Evolutionary conservation across 164 flowering plant species (phyloP).

Genomic region (Tinospora cordifolia): DNA sequence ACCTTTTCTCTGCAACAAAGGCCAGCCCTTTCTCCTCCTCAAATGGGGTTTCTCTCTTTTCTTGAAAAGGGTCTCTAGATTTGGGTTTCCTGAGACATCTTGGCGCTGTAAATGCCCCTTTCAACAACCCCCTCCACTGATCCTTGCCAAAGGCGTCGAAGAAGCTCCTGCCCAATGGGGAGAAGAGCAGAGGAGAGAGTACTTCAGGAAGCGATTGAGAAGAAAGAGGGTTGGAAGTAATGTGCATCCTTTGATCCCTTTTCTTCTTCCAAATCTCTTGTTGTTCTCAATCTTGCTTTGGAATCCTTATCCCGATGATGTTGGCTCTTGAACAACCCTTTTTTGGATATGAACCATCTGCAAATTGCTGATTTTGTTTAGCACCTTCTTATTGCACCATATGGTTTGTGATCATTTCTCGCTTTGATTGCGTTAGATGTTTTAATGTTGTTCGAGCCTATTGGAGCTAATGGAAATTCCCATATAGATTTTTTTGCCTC

Average conservation of each 20-base stretch:
- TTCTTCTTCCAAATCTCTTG: constrained; percentile 59
- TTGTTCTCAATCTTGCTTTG: constrained; percentile 46
- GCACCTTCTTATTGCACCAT: not conserved
- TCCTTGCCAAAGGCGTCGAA: constrained; percentile 64
- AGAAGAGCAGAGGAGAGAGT: constrained; percentile 42
- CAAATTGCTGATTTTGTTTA: not conserved
- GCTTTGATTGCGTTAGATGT: too few relatives aligned
- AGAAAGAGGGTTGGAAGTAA: constrained; percentile 35
- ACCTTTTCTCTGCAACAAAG: constrained; percentile 55
- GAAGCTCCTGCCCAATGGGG: constrained; percentile 42
- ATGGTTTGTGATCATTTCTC: too few relatives aligned
- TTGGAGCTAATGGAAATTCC: too few relatives aligned
- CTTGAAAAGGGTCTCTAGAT: constrained; percentile 47
- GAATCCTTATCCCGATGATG: constrained; percentile 40
- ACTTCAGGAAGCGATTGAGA: constrained; percentile 42
- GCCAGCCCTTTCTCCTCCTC: constrained; percentile 28
- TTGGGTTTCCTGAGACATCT: constrained; percentile 52
- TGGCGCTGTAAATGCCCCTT: constrained; percentile 87
- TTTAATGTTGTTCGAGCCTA: too few relatives aligned
- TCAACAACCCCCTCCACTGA: constrained; percentile 73
- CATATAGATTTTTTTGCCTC: too few relatives aligned
- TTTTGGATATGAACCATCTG: not conserved
- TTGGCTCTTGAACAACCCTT: constrained; percentile 11
- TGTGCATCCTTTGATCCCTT: constrained; percentile 53
- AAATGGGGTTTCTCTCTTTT: constrained; percentile 56